phyloP scores from a whole-genome alignment of 768 basidiomycete genomes.

The Auricularia sp. region DNA sequence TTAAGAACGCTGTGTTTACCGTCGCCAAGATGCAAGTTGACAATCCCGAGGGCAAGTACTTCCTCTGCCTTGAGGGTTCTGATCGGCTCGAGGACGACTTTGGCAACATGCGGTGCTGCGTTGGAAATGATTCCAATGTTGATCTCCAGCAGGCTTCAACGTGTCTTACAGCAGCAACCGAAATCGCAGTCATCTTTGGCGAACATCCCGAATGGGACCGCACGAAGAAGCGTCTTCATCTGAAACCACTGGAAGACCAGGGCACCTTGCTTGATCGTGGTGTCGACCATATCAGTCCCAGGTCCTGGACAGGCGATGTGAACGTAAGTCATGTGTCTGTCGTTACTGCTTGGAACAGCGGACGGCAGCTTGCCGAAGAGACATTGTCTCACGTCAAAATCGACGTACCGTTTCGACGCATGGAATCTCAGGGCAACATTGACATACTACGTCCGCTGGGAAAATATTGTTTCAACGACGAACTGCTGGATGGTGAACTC shows the following conservation, averaged over 20 bases:
- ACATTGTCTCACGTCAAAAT: not conserved
- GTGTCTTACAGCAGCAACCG: no score
- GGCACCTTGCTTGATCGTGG: no score
- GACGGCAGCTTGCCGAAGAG: not conserved
- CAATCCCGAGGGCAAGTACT: conserved; percentile 23
- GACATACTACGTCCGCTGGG: not conserved
- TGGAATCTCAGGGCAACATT: not conserved
- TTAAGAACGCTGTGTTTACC: conserved; percentile 32
- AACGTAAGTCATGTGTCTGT: not conserved
- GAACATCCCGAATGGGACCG: no score
- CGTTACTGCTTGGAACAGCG: not conserved
- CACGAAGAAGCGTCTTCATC: no score
- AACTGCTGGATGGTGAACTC: not conserved
- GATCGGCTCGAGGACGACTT: conserved; percentile 28
- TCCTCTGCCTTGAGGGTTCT: conserved; percentile 27
- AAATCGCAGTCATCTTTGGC: no score
- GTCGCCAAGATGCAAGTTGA: conserved; percentile 29
- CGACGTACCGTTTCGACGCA: not conserved
- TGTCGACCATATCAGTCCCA: no score
- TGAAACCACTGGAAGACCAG: no score
- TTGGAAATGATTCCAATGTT: no score
- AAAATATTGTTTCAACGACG: not conserved
- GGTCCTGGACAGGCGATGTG: no score
- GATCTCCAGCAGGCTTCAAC: no score
- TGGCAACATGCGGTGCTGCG: not conserved